A percentile compares a stretch with the other conserved stretches of the same genome.
Evolutionary conservation across 768 basidiomycete species (phyloP).

Genomic region (Suillus subalutaceus): DNA sequence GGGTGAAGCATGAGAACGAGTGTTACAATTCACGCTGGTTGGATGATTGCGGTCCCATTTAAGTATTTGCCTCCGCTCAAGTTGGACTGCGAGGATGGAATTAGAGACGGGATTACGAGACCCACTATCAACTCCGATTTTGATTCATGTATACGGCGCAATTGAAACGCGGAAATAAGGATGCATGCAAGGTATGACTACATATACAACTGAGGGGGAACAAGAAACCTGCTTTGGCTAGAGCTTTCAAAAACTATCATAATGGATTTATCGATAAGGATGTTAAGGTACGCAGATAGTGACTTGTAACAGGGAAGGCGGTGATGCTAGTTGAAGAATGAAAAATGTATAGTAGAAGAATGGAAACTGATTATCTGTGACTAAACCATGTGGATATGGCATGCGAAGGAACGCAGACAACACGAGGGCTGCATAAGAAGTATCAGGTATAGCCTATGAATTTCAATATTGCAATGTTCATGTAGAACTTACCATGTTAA

Average conservation of each 20-base stretch:
- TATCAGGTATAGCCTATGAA: slow-evolving; percentile 3
- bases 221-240: background rate
- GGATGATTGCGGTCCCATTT: slow-evolving; percentile 6
- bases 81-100: background rate
- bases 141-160: background rate
- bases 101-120: background rate
- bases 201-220: background rate
- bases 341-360: slow-evolving; percentile 1
- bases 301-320: background rate
- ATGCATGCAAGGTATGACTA: slow-evolving; percentile 7
- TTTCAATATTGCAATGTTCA: background rate
- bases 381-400: slow-evolving; percentile 1
- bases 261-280: background rate
- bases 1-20: slow-evolving; percentile 4
- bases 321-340: background rate
- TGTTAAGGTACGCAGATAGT: slow-evolving; percentile 8
- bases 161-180: slow-evolving; percentile 7
- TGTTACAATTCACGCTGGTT: background rate
- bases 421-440: slow-evolving; percentile 8
- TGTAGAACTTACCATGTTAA: slow-evolving; percentile 15
- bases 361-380: slow-evolving; percentile 5
- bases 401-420: slow-evolving; percentile 7
- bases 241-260: background rate
- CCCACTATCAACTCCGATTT: background rate
- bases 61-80: slow-evolving; percentile 2